Conservation (phyloP, 1,139 yeast species). For the Saccharomyces hybrid region DNA sequence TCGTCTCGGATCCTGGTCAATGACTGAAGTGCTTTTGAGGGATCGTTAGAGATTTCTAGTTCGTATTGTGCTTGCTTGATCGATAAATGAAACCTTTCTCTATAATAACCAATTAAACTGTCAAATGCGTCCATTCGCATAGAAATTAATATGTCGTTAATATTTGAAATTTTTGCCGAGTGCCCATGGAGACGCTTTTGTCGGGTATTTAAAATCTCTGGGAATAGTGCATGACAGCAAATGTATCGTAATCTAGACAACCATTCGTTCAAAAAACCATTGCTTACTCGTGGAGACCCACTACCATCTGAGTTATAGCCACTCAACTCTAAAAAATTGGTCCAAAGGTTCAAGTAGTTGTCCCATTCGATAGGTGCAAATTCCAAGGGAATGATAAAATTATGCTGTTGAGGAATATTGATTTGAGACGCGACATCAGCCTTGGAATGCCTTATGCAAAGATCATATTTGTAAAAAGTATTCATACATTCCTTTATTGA, state of each 20-base stretch:
- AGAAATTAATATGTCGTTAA: constrained; percentile 57
- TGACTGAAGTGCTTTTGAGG: background rate
- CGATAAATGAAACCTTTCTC: constrained; percentile 37
- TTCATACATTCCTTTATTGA: constrained; percentile 20
- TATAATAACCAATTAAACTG: constrained; percentile 44
- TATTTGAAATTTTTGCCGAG: constrained; percentile 39
- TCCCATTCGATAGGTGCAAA: constrained; percentile 79
- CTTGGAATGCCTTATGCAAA: constrained; percentile 76
- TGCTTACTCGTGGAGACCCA: constrained; percentile 43
- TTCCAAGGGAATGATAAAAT: constrained; percentile 62
- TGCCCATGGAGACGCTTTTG: constrained; percentile 4
- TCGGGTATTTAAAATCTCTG: constrained; percentile 29
- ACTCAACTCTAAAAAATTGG: constrained; percentile 44
- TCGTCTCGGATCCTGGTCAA: constrained; percentile 25
- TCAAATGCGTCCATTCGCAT: constrained; percentile 52
- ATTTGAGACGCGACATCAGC: constrained; percentile 75
- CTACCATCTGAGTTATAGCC: constrained; percentile 53
- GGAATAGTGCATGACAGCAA: constrained; percentile 78
- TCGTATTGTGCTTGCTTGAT: constrained; percentile 56
- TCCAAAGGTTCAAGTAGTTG: constrained; percentile 59
- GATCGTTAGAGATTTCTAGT: constrained; percentile 15
- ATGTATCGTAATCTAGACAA: constrained; percentile 61
- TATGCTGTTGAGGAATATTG: constrained; percentile 64
- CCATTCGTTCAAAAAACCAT: constrained; percentile 44
- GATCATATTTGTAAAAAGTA: constrained; percentile 18